These are phyloP conservation scores for Elongisporangium undulatum DNA, from an alignment of 352 stramenopile species.

Conservation along the genomic window DNA sequence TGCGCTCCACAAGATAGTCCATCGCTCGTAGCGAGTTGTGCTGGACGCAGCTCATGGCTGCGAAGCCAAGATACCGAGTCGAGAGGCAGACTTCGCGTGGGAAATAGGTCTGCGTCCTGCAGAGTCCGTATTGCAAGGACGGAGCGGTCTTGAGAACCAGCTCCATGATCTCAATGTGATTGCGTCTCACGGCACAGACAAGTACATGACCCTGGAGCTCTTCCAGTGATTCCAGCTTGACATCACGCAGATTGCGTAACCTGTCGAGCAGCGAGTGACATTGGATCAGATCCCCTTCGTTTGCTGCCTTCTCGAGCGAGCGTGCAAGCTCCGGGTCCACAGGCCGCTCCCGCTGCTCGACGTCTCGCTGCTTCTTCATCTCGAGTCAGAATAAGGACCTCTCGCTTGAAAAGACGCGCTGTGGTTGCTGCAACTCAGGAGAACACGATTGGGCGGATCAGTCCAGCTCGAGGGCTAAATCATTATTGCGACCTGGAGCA, in stretches of 20 bases:
- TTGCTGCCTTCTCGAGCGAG: neutral
- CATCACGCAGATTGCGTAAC: neutral
- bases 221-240: conserved; percentile 12
- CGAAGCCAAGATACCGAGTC: conserved; percentile 35
- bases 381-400: neutral
- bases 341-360: neutral
- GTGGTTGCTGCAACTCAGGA: too few species aligned
- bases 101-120: conserved; percentile 26
- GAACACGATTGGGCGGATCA: too few species aligned
- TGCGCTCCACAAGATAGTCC: conserved; percentile 17
- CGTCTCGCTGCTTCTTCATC: neutral
- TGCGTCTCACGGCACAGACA: conserved; percentile 17
- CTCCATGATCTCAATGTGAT: conserved; percentile 20
- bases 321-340: neutral
- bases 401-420: neutral
- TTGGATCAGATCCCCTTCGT: neutral
- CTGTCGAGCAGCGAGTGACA: neutral
- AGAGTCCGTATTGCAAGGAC: conserved; percentile 25
- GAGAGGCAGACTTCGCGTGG: conserved; percentile 27
- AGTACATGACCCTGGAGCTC: conserved; percentile 22
- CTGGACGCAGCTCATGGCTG: conserved; percentile 34
- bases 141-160: conserved; percentile 7
- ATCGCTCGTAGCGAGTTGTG: conserved; percentile 29
- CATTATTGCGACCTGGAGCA: too few species aligned
- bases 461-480: too few species aligned